Conservation (phyloP, 345 rosid genomes). For the Adansonia digitata region DNA sequence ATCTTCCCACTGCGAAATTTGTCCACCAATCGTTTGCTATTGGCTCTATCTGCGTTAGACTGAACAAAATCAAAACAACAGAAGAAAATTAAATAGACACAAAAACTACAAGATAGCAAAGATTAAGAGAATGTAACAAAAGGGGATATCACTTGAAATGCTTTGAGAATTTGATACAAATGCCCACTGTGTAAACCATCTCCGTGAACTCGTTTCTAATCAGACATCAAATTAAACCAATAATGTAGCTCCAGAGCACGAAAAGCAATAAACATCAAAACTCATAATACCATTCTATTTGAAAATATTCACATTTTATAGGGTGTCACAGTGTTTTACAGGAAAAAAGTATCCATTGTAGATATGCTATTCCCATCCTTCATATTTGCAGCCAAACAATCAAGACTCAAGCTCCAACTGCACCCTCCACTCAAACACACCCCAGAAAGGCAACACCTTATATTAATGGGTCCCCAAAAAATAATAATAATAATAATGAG, state of each 20-base stretch:
- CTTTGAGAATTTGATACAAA: background rate
- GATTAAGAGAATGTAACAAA: background rate
- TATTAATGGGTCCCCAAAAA: background rate
- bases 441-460: background rate
- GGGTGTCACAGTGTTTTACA: background rate
- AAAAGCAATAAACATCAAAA: background rate
- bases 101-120: background rate
- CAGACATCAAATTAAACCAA: background rate
- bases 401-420: slow-evolving; percentile 1
- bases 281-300: background rate
- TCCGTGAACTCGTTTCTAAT: background rate
- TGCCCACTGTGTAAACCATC: background rate
- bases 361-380: background rate
- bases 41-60: background rate
- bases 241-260: background rate
- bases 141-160: background rate
- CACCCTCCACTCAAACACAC: background rate
- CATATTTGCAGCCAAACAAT: background rate
- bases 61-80: slow-evolving; percentile 1
- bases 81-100: background rate
- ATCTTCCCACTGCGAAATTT: slow-evolving; percentile 49
- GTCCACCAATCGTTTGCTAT: slow-evolving; percentile 22
- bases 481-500: background rate
- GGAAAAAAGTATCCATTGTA: background rate
- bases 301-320: background rate